A percentile compares a stretch with the other conserved stretches of the same genome.
phyloP scores from a whole-genome alignment of 257 asterid genomes.

The Mentha longifolia region DNA sequence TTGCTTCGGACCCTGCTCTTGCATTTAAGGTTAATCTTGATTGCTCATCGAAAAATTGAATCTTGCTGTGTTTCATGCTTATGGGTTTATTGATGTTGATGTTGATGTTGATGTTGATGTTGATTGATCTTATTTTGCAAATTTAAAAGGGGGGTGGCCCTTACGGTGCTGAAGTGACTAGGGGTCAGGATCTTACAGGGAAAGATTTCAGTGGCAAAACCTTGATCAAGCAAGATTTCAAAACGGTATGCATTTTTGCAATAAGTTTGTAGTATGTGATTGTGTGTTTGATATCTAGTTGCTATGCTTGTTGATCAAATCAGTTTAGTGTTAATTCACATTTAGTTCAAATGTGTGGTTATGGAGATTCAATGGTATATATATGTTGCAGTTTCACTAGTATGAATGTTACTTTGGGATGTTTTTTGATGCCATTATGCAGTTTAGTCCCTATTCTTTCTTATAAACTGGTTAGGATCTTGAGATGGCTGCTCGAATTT shows the following conservation, averaged over 20 bases:
- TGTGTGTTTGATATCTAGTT: not conserved
- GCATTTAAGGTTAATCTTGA: slow-evolving; percentile 70
- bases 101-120: not conserved
- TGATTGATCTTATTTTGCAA: slow-evolving; percentile 17
- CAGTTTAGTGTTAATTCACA: not conserved
- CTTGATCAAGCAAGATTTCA: slow-evolving; percentile 89
- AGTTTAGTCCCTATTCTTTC: slow-evolving; percentile 1
- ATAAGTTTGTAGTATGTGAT: not conserved
- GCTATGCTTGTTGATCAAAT: not conserved
- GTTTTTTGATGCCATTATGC: slow-evolving; percentile 10
- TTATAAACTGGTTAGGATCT: not conserved
- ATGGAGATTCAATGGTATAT: not conserved
- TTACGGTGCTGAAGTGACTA: slow-evolving; percentile 91
- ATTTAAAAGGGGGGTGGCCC: slow-evolving; percentile 90
- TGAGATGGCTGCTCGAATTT: slow-evolving; percentile 22
- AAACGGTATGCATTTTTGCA: slow-evolving; percentile 56
- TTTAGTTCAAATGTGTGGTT: not conserved
- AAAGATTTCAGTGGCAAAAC: slow-evolving; percentile 88
- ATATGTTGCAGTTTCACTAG: not conserved
- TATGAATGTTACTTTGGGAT: not conserved
- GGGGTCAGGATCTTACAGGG: slow-evolving; percentile 94
- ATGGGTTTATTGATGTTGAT: not conserved
- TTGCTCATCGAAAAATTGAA: slow-evolving; percentile 5
- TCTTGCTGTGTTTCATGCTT: not conserved
- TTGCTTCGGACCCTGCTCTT: slow-evolving; percentile 81